Conservation (phyloP, 2,329 filamentous ascomycete species). For the Davidsoniella eucalypti region DNA sequence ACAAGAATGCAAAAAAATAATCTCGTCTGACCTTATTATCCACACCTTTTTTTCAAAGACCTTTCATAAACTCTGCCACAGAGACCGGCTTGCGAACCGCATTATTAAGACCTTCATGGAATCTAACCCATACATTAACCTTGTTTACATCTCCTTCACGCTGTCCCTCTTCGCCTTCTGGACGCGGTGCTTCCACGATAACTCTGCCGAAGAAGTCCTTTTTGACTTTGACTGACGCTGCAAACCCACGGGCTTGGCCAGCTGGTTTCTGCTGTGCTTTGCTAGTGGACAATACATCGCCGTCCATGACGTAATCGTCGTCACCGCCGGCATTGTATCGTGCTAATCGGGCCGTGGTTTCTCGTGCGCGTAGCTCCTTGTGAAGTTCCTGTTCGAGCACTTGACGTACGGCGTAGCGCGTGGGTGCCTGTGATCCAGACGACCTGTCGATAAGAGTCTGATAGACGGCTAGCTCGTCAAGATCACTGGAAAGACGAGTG, state of each 20-base stretch:
- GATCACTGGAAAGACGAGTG: conserved; percentile 26
- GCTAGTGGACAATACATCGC: conserved; percentile 14
- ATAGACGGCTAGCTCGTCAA: conserved; percentile 67
- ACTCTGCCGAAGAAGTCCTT: conserved; percentile 76
- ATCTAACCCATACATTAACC: conserved; percentile 67
- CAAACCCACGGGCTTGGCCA: not conserved
- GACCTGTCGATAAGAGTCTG: conserved; percentile 44
- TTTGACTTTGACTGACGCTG: conserved; percentile 33
- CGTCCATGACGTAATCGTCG: conserved; percentile 25
- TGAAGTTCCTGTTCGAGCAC: conserved; percentile 82
- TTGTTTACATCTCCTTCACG: conserved; percentile 26
- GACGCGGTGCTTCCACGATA: conserved; percentile 28
- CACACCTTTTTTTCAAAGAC: conserved; percentile 27
- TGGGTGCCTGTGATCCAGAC: conserved; percentile 47
- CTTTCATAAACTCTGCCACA: conserved; percentile 58
- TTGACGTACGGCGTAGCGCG: conserved; percentile 83
- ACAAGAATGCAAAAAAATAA: too few species aligned
- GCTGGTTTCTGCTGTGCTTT: not conserved
- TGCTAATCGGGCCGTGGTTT: conserved; percentile 48
- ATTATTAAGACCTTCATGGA: conserved; percentile 81
- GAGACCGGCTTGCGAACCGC: conserved; percentile 80
- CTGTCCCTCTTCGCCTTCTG: conserved; percentile 17
- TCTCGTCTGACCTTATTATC: not conserved
- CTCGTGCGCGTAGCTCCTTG: conserved; percentile 51
- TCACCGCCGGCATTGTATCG: conserved; percentile 40